Evolutionary conservation across 352 stramenopile genomes (phyloP).

Genomic region (Saprolegnia diclina): DNA sequence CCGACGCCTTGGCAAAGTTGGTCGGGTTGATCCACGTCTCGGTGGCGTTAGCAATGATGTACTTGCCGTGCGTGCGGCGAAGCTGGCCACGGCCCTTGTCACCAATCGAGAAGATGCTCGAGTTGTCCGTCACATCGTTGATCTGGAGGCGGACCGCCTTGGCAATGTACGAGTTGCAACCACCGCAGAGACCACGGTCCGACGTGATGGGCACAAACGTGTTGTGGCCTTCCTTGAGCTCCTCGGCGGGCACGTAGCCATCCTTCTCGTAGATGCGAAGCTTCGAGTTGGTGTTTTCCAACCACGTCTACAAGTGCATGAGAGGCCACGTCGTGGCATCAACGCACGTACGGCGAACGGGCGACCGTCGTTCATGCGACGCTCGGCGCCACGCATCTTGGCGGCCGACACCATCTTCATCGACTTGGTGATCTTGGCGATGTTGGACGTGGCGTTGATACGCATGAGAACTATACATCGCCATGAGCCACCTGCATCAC

Average conservation of each 20-base stretch:
- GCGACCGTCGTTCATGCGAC: conserved; percentile 72
- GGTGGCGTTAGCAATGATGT: conserved; percentile 75
- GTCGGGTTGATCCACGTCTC: conserved; percentile 66
- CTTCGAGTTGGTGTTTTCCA: conserved; percentile 76
- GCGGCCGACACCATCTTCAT: conserved; percentile 99
- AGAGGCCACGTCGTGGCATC: not conserved
- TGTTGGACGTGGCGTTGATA: conserved; percentile 98
- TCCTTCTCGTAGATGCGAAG: conserved; percentile 84
- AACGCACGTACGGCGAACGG: conserved; percentile 58
- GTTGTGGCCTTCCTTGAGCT: conserved; percentile 75
- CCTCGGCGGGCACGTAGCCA: conserved; percentile 72
- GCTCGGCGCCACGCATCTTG: conserved; percentile 97
- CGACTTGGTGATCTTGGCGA: conserved; percentile 99
- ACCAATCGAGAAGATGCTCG: conserved; percentile 93
- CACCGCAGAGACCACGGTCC: conserved; percentile 98
- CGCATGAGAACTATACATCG: conserved; percentile 80
- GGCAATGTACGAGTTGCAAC: conserved; percentile 96
- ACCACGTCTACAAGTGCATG: conserved; percentile 35
- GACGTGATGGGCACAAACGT: conserved; percentile 95
- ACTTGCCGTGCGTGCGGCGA: conserved; percentile 61
- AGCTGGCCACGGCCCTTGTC: conserved; percentile 96
- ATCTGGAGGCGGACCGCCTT: conserved; percentile 85
- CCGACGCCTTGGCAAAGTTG: conserved; percentile 91
- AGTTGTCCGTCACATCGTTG: conserved; percentile 45
- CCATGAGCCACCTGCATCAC: conserved; percentile 5